Evolutionary conservation across 2,329 filamentous ascomycete species (phyloP).

Genomic region (Thelonectria discophora): DNA sequence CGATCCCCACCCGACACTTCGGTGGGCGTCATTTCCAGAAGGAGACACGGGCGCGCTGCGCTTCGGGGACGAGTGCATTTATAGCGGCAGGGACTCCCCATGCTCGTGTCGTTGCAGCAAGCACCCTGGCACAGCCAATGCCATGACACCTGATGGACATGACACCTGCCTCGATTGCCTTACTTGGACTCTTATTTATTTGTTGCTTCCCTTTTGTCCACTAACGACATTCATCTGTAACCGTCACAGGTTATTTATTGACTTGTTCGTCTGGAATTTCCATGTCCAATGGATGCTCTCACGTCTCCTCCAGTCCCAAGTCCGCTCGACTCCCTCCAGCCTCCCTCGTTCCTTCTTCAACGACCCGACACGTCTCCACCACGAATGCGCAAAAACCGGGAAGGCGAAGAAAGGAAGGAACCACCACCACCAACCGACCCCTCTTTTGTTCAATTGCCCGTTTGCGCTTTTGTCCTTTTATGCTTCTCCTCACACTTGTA

Average conservation of each 20-base stretch:
- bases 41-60: slow-evolving; percentile 2
- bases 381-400: neutral
- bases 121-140: neutral
- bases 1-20: neutral
- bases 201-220: neutral
- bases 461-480: neutral
- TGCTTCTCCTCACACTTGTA: neutral
- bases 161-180: neutral
- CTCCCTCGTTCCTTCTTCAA: slow-evolving; percentile 4
- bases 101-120: neutral
- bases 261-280: neutral
- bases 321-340: neutral
- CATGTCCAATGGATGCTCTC: neutral
- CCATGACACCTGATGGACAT: neutral
- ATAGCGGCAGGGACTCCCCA: slow-evolving; percentile 3
- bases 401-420: neutral
- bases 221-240: neutral
- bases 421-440: neutral
- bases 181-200: neutral
- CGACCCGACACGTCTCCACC: neutral
- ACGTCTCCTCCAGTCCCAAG: neutral
- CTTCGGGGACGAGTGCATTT: neutral
- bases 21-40: neutral
- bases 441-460: neutral
- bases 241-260: neutral